A percentile compares a stretch with the other conserved stretches of the same genome.
Conservation (phyloP, 768 basidiomycete genomes). For the Tricholoma bakamatsutake region DNA sequence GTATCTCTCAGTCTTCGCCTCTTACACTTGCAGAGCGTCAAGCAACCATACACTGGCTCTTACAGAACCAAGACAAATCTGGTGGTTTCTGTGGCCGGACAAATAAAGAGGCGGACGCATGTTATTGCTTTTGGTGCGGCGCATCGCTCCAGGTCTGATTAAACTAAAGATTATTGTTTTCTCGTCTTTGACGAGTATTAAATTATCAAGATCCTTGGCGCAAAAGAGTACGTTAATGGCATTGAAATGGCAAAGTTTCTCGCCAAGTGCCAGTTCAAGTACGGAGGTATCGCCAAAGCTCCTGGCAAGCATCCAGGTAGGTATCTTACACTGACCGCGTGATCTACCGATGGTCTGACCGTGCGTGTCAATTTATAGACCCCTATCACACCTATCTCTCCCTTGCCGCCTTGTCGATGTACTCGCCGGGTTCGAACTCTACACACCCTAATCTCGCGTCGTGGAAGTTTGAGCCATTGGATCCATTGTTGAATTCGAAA, state of each 20-base stretch:
- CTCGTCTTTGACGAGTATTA: background rate
- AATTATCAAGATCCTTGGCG: slow-evolving; percentile 59
- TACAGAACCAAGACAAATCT: slow-evolving; percentile 58
- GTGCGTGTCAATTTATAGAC: slow-evolving; percentile 39
- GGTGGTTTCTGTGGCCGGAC: slow-evolving; percentile 90
- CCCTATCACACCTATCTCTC: slow-evolving; percentile 95
- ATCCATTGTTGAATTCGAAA: slow-evolving; percentile 69
- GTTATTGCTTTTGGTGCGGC: slow-evolving; percentile 96
- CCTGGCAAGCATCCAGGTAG: slow-evolving; percentile 79
- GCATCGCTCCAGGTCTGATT: slow-evolving; percentile 63
- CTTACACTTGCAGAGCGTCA: slow-evolving; percentile 37
- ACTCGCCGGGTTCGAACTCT: slow-evolving; percentile 36
- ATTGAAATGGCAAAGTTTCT: slow-evolving; percentile 58
- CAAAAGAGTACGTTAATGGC: slow-evolving; percentile 49
- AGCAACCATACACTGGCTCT: slow-evolving; percentile 69
- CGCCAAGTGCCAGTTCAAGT: slow-evolving; percentile 74
- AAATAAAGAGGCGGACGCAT: slow-evolving; percentile 84
- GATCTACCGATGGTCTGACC: background rate
- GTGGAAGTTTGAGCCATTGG: slow-evolving; percentile 57
- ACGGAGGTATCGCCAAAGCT: slow-evolving; percentile 84
- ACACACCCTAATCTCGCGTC: slow-evolving; percentile 25
- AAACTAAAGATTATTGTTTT: background rate
- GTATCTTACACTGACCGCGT: slow-evolving; percentile 8
- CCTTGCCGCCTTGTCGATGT: slow-evolving; percentile 73
- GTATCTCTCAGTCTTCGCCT: slow-evolving; percentile 11